Evolutionary conservation across 495 filamentous ascomycete genomes (phyloP).

Genomic region (Rhizodiscina lignyota): DNA sequence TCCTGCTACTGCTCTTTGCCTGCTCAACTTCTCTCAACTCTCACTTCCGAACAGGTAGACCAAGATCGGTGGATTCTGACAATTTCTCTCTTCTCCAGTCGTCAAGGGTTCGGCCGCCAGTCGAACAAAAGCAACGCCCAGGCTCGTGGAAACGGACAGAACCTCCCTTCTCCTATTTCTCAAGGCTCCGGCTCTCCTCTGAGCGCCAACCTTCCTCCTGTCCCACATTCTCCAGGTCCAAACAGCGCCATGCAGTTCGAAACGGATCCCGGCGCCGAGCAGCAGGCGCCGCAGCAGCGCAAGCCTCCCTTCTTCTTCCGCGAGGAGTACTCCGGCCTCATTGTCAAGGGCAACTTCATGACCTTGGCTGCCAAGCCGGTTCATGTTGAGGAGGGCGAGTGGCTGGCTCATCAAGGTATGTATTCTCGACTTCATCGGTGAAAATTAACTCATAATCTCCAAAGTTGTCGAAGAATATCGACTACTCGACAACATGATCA

Average conservation of each 20-base stretch:
- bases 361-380: constrained; percentile 79
- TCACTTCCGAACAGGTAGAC: too few species aligned
- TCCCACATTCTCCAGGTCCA: constrained; percentile 16
- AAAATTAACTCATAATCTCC: constrained; percentile 6
- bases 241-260: constrained; percentile 15
- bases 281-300: constrained; percentile 16
- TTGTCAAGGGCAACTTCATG: constrained; percentile 93
- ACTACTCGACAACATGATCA: constrained; percentile 66
- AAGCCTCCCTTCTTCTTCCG: constrained; percentile 55
- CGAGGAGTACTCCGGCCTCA: constrained; percentile 64
- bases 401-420: constrained; percentile 86
- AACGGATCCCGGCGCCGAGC: constrained; percentile 10
- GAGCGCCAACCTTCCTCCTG: constrained; percentile 10
- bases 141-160: constrained; percentile 17
- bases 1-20: too few species aligned
- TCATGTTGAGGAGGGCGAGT: constrained; percentile 79
- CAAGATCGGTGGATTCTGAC: too few species aligned
- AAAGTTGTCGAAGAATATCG: constrained; percentile 83
- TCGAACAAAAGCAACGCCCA: constrained; percentile 15
- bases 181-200: constrained; percentile 7
- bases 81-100: too few species aligned
- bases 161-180: constrained; percentile 15
- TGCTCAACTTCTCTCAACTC: too few species aligned
- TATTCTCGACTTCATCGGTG: constrained; percentile 1
- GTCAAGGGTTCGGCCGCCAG: constrained; percentile 14